Evolutionary conservation across 495 filamentous ascomycete species (phyloP).

Genomic region (Melanomma pulvis-pyrius): DNA sequence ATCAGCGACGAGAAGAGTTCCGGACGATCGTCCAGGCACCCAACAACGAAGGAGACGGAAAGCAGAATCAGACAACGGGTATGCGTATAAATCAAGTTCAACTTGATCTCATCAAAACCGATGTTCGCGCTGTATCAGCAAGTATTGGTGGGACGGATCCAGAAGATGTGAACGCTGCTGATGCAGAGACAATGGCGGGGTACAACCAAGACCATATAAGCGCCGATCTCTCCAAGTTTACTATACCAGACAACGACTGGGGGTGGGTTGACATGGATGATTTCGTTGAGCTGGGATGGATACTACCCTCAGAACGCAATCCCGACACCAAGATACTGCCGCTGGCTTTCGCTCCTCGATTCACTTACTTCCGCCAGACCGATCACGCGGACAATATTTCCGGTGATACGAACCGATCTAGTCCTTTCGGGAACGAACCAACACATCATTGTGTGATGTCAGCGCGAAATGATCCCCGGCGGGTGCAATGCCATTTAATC

Average conservation of each 20-base stretch:
- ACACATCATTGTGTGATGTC: constrained; percentile 97
- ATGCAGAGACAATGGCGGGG: constrained; percentile 58
- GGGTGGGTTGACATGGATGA: constrained; percentile 99
- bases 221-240: constrained; percentile 84
- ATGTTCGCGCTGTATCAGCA: constrained; percentile 91
- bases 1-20: constrained; percentile 92
- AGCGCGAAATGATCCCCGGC: constrained; percentile 83
- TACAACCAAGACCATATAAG: constrained; percentile 57
- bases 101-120: constrained; percentile 87
- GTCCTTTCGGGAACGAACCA: constrained; percentile 86
- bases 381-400: constrained; percentile 75
- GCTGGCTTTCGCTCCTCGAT: constrained; percentile 85
- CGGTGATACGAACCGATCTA: constrained; percentile 70
- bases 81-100: constrained; percentile 96
- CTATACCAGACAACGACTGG: constrained; percentile 90
- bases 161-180: constrained; percentile 65
- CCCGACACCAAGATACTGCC: constrained; percentile 93
- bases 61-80: constrained; percentile 75
- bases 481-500: constrained; percentile 85
- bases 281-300: constrained; percentile 97
- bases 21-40: constrained; percentile 63
- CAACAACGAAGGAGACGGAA: constrained; percentile 61
- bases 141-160: constrained; percentile 75
- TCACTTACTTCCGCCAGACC: constrained; percentile 98
- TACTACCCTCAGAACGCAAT: constrained; percentile 84